A percentile compares a stretch with the other conserved stretches of the same genome.
phyloP scores from a whole-genome alignment of 306 rosid species.

The Lupinus albus region DNA sequence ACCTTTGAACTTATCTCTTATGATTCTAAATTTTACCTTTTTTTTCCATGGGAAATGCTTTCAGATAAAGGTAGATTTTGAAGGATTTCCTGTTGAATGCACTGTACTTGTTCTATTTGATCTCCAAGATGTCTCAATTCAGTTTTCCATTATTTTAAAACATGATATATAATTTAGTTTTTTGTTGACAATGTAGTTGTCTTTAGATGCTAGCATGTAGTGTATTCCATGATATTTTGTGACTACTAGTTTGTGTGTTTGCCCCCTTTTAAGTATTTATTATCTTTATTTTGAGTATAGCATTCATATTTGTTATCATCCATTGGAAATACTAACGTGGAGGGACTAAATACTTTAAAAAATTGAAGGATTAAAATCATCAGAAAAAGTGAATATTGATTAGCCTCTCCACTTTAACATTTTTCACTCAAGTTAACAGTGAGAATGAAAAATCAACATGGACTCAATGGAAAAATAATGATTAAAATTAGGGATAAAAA shows the following conservation, averaged over 20 bases:
- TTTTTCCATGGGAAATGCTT: slow-evolving; percentile 4
- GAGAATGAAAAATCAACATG: too few relatives aligned
- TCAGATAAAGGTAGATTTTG: slow-evolving; percentile 30
- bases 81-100: slow-evolving; percentile 34
- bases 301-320: too few relatives aligned
- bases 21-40: slow-evolving; percentile 15
- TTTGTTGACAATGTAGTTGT: not conserved
- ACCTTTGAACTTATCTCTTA: slow-evolving; percentile 44
- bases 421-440: too few relatives aligned
- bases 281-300: too few relatives aligned
- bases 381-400: too few relatives aligned
- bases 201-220: slow-evolving; percentile 9
- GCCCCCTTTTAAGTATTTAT: not conserved
- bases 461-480: too few relatives aligned
- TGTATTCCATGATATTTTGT: not conserved
- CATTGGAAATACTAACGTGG: too few relatives aligned
- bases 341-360: too few relatives aligned
- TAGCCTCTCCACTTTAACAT: too few relatives aligned
- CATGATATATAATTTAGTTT: not conserved
- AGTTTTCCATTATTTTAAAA: slow-evolving; percentile 9
- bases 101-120: slow-evolving; percentile 27
- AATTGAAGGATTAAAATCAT: too few relatives aligned
- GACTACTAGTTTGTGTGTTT: not conserved
- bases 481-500: too few relatives aligned
- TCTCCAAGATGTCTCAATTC: slow-evolving; percentile 23